phyloP scores from a whole-genome alignment of 2,329 filamentous ascomycete genomes.

The Periglandula ipomoeae region DNA sequence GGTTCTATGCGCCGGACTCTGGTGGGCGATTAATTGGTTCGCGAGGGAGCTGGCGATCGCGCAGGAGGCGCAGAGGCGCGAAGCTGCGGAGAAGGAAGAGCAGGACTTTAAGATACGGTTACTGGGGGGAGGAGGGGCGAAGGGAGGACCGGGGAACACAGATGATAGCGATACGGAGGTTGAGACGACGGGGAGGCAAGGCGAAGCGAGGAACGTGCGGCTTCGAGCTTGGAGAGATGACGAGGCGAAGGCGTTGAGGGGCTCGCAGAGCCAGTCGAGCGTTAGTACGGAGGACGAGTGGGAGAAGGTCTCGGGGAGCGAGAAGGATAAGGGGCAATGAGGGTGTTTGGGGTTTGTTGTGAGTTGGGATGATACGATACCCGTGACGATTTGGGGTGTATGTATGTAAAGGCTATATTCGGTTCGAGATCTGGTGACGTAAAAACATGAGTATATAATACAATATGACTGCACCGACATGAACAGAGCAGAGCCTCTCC shows the following conservation, averaged over 20 bases:
- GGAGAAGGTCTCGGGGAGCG: constrained; percentile 82
- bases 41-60: constrained; percentile 52
- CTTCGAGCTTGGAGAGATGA: constrained; percentile 20
- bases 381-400: too few relatives aligned
- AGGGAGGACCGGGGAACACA: constrained; percentile 16
- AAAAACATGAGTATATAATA: too few relatives aligned
- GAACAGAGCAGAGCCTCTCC: too few relatives aligned
- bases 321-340: constrained; percentile 49
- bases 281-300: constrained; percentile 90
- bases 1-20: constrained; percentile 68
- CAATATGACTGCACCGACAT: too few relatives aligned
- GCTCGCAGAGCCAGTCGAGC: constrained; percentile 38
- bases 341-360: not conserved
- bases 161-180: constrained; percentile 37
- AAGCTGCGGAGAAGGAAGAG: constrained; percentile 28
- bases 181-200: constrained; percentile 28
- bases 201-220: constrained; percentile 38
- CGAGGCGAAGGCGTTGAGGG: constrained; percentile 18
- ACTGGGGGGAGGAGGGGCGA: constrained; percentile 20
- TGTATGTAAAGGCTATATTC: too few relatives aligned
- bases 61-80: constrained; percentile 24
- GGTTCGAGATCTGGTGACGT: too few relatives aligned
- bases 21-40: constrained; percentile 98
- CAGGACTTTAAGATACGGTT: constrained; percentile 25
- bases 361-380: not conserved